Evolutionary conservation across 164 flowering plant species (phyloP), one percentile per base, ranked within the genome.

Genomic region (Liriodendron chinense): DNA sequence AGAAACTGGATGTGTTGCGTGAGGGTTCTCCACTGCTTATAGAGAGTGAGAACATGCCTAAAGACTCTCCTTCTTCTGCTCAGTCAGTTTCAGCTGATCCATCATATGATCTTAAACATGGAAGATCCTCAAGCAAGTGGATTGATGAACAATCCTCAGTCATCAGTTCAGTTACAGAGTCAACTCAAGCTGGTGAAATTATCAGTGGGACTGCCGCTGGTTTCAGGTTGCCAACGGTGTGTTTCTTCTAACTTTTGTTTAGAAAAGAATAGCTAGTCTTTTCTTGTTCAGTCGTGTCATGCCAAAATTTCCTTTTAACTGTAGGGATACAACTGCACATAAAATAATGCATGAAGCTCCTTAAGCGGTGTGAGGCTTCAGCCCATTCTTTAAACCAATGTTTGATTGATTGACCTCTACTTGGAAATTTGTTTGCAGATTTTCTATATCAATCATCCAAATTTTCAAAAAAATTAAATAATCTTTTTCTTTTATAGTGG

Each of bases 121-220:
- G 82, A 84, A 87, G 89, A 86, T 93, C 97, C 20, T 87, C 89
- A 26, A 91, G 95, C 91, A 89, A 82, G 77, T 85, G 87, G 89
- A 89, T 74, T 87, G 96, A 90, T 65, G 98, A 92, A 47, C 78
- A 86, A 48, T 91, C 94, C 47, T 84, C 91, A 68, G 78, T 83
- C 56, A 84, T 85, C 81, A 88, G 94, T 87, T 74, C 88, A 63
- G 71, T 91, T 65, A 87, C 90, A 21, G 98, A 91, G 79, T 84
- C 92, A 77, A 86, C 84, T 83, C 92, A 89, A 77, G 93, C 80
- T 61, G 90, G 94, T 78, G 96, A 92, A 75, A 88, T 91, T 76
- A 72, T 89, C 25, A 82, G 78, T 73, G 78, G 82, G 62, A 70
- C 77, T 74, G 69, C 75, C 56, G 50, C 74, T 81, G 83, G 79